Conservation (phyloP, 176 grass and related monocot genomes). For the Triticum aestivum region IWGSC_CS_RefSeq_v2.1 NC_057801.1:63902200-63902699, state of each 20-base stretch:
- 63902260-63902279: too few species aligned
- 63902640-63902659: background rate
- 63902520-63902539: background rate
- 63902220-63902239: too few species aligned
- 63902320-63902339: background rate
- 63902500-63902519: background rate
- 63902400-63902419: too few species aligned
- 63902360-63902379: background rate
- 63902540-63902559: background rate
- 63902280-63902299: too few species aligned
- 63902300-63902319: background rate
- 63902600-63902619: background rate
- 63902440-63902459: background rate
- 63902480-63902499: background rate
- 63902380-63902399: background rate
- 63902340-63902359: background rate
- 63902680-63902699: background rate
- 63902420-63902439: background rate
- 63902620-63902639: background rate
- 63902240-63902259: too few species aligned
- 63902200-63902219: too few species aligned
- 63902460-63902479: background rate
- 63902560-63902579: background rate
- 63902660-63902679: background rate
- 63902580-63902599: background rate